Conservation (phyloP, 2,329 filamentous ascomycete species). For the Sclerotinia minor region DNA sequence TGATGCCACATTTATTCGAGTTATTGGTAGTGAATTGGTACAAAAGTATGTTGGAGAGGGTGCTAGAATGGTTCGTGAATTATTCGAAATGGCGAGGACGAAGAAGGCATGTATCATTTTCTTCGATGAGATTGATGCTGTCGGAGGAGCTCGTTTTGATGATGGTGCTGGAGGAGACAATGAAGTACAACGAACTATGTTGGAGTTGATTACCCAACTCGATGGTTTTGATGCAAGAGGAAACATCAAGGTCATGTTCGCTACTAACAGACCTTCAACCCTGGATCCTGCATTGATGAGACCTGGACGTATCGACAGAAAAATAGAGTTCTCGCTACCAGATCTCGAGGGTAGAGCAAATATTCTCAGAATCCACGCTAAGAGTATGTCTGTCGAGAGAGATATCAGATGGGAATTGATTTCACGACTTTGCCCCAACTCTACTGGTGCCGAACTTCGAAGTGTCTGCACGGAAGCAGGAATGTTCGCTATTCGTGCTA, state of each 20-base stretch:
- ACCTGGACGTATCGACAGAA: conserved; percentile 94
- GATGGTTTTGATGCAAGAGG: conserved; percentile 95
- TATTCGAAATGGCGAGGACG: conserved; percentile 98
- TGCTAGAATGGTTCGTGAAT: conserved; percentile 95
- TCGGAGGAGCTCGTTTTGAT: conserved; percentile 93
- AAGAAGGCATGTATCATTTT: conserved; percentile 99
- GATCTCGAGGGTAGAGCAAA: conserved; percentile 97
- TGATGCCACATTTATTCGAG: conserved; percentile 96
- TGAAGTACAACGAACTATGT: conserved; percentile 95
- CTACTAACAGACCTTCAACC: conserved; percentile 93
- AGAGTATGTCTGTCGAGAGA: conserved; percentile 98
- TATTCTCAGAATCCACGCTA: conserved; percentile 96
- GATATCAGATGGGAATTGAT: conserved; percentile 99
- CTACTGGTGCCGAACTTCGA: conserved; percentile 91
- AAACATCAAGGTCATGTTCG: conserved; percentile 99
- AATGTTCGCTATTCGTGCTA: conserved; percentile 94
- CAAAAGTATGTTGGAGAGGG: conserved; percentile 99
- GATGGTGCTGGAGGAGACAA: conserved; percentile 96
- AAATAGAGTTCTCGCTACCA: conserved; percentile 97
- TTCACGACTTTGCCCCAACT: conserved; percentile 93
- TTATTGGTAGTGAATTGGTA: conserved; percentile 95
- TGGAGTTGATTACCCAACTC: conserved; percentile 95
- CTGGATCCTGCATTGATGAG: conserved; percentile 96
- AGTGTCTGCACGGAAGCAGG: conserved; percentile 97
- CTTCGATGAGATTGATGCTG: conserved; percentile 97